phyloP scores from a whole-genome alignment of 352 stramenopile species.

The Phytophthora lateralis region DNA sequence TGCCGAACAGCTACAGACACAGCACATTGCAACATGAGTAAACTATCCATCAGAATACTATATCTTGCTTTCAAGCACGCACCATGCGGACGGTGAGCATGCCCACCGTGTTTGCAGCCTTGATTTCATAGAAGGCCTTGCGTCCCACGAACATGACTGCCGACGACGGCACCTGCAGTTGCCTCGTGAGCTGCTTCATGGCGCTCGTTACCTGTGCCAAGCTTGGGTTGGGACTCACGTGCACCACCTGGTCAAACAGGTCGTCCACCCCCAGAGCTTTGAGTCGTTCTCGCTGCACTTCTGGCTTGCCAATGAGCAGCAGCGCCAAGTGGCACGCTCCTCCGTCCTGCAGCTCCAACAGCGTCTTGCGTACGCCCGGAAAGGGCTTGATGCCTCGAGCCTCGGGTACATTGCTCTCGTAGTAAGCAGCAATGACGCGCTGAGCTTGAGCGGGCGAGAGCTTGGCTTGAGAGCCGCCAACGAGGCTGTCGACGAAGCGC shows the following conservation, averaged over 20 bases:
- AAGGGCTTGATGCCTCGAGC: conserved; percentile 75
- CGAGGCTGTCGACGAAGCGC: conserved; percentile 80
- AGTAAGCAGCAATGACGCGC: conserved; percentile 76
- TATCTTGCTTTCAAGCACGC: conserved; percentile 3
- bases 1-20: conserved; percentile 70
- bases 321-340: conserved; percentile 67
- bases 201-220: conserved; percentile 64
- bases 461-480: conserved; percentile 40
- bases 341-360: conserved; percentile 54
- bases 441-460: conserved; percentile 52
- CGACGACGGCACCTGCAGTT: conserved; percentile 70
- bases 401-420: conserved; percentile 78
- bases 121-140: conserved; percentile 90
- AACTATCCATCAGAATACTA: background rate
- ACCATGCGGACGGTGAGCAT: conserved; percentile 85
- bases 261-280: conserved; percentile 67
- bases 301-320: conserved; percentile 74
- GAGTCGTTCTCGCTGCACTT: conserved; percentile 78
- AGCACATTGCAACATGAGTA: conserved; percentile 9
- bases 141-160: conserved; percentile 83
- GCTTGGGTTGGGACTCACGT: conserved; percentile 72
- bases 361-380: conserved; percentile 48
- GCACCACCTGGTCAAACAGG: conserved; percentile 68
- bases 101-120: conserved; percentile 78
- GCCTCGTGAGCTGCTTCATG: conserved; percentile 73